These are phyloP conservation scores for Phytophthora vignae DNA, from an alignment of 352 stramenopile species.

Conservation along the genomic window DNA sequence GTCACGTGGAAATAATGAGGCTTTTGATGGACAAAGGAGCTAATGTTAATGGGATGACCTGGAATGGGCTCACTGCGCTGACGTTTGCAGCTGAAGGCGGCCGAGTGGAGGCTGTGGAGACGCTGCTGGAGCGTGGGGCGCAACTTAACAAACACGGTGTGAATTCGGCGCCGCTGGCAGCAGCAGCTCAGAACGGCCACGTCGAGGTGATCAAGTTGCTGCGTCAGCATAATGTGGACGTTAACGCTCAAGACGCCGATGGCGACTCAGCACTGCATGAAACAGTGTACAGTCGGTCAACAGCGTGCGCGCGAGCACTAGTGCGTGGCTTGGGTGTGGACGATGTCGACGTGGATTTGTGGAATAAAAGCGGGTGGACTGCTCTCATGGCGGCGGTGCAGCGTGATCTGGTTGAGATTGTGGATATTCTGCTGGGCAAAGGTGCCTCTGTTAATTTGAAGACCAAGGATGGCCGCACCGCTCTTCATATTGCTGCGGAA, in stretches of 20 bases:
- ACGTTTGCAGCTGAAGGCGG: constrained; percentile 28
- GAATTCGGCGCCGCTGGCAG: neutral
- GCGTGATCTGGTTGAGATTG: constrained; percentile 8
- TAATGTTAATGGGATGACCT: constrained; percentile 9
- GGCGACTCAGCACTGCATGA: constrained; percentile 28
- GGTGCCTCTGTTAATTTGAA: neutral
- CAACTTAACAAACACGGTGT: constrained; percentile 3
- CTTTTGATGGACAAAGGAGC: constrained; percentile 14
- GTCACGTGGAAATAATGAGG: constrained; percentile 13
- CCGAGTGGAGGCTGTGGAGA: neutral
- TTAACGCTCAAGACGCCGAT: constrained; percentile 14
- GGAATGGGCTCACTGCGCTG: constrained; percentile 18
- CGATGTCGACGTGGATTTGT: constrained; percentile 1
- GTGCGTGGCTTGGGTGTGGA: neutral
- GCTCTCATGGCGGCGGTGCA: constrained; percentile 18
- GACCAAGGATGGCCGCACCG: constrained; percentile 8
- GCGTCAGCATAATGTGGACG: constrained; percentile 1
- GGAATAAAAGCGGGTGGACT: constrained; percentile 13
- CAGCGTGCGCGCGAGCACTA: constrained; percentile 1
- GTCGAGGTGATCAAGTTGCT: constrained; percentile 20
- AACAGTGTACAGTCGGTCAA: constrained; percentile 15
- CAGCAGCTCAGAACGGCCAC: constrained; percentile 16
- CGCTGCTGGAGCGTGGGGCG: constrained; percentile 1
- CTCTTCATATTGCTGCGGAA: constrained; percentile 25
- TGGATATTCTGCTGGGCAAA: constrained; percentile 9